These are phyloP conservation scores for Hygrophoropsis aurantiaca DNA, from an alignment of 768 basidiomycete genomes.

Conservation along the genomic window DNA sequence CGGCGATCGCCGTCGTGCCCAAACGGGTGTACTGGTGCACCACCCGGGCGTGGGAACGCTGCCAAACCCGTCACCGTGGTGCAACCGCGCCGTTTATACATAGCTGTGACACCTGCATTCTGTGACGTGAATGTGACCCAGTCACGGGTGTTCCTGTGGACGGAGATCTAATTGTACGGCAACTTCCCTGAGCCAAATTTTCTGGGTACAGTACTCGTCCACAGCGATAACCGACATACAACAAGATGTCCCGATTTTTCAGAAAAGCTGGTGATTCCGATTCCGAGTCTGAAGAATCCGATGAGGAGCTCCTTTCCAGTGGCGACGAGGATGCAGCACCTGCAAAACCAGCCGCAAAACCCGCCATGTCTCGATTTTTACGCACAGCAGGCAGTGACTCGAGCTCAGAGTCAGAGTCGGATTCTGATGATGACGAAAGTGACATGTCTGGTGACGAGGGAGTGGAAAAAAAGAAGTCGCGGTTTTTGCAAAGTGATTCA, in stretches of 20 bases:
- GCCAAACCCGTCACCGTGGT: too few species aligned
- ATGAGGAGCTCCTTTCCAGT: conserved; percentile 73
- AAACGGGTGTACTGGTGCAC: too few species aligned
- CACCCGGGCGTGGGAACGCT: too few species aligned
- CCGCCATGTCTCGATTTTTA: conserved; percentile 74
- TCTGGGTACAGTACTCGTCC: background rate
- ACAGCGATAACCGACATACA: too few species aligned
- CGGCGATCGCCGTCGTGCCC: too few species aligned
- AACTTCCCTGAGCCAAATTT: conserved; percentile 4
- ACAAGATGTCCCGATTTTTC: conserved; percentile 83
- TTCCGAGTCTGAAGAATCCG: conserved; percentile 67
- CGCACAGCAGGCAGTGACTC: conserved; percentile 61
- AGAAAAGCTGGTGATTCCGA: conserved; percentile 83
- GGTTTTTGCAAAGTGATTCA: conserved; percentile 45
- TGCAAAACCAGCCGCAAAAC: conserved; percentile 45
- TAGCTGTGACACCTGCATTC: too few species aligned
- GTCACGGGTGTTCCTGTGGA: too few species aligned
- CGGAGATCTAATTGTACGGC: background rate
- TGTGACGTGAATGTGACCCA: too few species aligned
- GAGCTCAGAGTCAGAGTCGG: conserved; percentile 54
- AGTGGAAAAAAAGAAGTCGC: conserved; percentile 38
- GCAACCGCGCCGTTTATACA: too few species aligned
- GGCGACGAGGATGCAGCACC: conserved; percentile 62
- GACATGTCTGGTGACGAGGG: conserved; percentile 39
- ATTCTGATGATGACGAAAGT: conserved; percentile 54